phyloP scores from a whole-genome alignment of 371 early-diverging fungal species.

The Rhizopus arrhizus region DNA sequence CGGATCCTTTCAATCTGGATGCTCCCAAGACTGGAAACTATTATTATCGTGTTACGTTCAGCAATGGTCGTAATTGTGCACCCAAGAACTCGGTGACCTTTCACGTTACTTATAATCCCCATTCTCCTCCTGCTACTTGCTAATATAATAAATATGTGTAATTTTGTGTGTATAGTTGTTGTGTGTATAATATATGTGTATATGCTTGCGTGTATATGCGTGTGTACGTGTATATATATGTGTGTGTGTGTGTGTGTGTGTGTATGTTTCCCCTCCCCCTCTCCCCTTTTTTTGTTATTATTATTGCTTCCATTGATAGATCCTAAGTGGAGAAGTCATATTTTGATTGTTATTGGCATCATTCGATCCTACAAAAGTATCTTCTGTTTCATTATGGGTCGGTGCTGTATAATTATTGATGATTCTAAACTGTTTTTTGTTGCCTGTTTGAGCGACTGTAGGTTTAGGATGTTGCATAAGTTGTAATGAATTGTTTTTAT shows the following conservation, averaged over 20 bases:
- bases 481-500: too few relatives aligned
- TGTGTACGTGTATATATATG: too few relatives aligned
- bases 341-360: conserved; percentile 2
- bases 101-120: conserved; percentile 31
- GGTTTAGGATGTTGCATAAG: too few relatives aligned
- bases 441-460: too few relatives aligned
- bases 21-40: conserved; percentile 28
- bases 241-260: too few relatives aligned
- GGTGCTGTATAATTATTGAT: background rate
- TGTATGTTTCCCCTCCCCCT: background rate
- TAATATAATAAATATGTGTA: conserved; percentile 4
- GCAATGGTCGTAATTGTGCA: conserved; percentile 21
- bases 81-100: conserved; percentile 27
- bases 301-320: conserved; percentile 27
- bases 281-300: background rate
- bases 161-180: background rate
- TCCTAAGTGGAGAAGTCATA: conserved; percentile 13
- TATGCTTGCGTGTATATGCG: too few relatives aligned
- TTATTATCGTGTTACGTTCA: conserved; percentile 30
- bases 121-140: conserved; percentile 31
- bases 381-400: background rate
- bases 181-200: too few relatives aligned
- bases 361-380: background rate
- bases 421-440: background rate
- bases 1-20: background rate